phyloP scores from a whole-genome alignment of 768 basidiomycete genomes.

The Trametopsis cervina region DNA sequence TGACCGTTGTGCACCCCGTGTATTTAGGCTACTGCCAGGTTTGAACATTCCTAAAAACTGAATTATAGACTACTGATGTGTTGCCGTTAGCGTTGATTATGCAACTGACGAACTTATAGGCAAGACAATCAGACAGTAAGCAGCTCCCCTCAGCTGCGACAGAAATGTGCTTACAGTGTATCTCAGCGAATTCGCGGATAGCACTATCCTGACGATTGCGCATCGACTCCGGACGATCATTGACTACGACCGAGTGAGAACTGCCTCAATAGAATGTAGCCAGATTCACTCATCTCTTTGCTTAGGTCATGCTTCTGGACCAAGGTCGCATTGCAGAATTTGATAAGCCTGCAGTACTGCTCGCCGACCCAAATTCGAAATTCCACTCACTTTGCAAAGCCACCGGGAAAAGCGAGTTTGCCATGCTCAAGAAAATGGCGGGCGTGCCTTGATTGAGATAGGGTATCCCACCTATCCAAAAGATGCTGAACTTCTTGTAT shows the following conservation, averaged over 20 bases:
- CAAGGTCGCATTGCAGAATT: constrained; percentile 76
- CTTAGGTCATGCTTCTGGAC: constrained; percentile 70
- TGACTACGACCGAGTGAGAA: constrained; percentile 72
- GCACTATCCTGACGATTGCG: constrained; percentile 79
- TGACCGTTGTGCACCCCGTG: constrained; percentile 1
- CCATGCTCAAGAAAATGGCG: constrained; percentile 62
- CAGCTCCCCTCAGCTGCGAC: constrained; percentile 35
- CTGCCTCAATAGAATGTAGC: neutral
- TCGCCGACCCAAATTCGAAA: constrained; percentile 49
- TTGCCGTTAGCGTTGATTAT: constrained; percentile 57
- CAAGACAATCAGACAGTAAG: constrained; percentile 74
- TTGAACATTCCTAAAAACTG: neutral
- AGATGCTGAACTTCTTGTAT: too few relatives aligned
- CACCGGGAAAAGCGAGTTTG: constrained; percentile 66
- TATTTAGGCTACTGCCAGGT: constrained; percentile 62
- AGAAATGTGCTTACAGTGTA: neutral
- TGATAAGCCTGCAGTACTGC: constrained; percentile 52
- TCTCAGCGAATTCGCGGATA: constrained; percentile 65
- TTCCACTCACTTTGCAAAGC: constrained; percentile 69
- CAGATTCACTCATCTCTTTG: neutral
- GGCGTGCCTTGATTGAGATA: constrained; percentile 23
- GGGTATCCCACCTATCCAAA: too few relatives aligned
- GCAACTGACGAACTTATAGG: constrained; percentile 85
- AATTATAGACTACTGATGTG: neutral
- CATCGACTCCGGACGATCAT: constrained; percentile 76